Base-by-base conservation (phyloP, 2,329 filamentous ascomycete genomes). In the Orbilia javanica region DNA sequence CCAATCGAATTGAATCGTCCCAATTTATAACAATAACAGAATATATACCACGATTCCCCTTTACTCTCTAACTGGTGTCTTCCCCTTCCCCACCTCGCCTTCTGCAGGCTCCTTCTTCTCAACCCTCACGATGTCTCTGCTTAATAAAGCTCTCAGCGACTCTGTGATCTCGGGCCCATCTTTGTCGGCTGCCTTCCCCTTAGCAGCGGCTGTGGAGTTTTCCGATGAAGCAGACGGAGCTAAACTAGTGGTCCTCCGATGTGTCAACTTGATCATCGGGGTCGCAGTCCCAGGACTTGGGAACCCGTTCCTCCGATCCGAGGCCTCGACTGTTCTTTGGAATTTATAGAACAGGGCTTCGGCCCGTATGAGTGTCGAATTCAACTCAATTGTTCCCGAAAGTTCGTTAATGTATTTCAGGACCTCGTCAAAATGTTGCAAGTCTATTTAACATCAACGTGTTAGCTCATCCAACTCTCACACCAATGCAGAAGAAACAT, bases 321-420 rank as follows among this genome's bases (percentile, higher is more conserved):
- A 91, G 0, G 93, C 92, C 82, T 98, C 93, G 10, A 99, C 92
- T 1, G 93, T 91, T 52, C 94, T 89, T 82, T 96, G 91, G 84
- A 97, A 99, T 62, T 92, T 90, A 79, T 89, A 90, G 86, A 96
- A 99, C 1, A 99, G 89, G 0, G 90, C 89, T 84, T 99, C 96
- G 10, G 96, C 96, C 34, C 94, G 90, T 76, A 97, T 90, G 18
- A 98, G 88, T 0, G 93, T 96, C 0, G 91, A 91, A 65, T 94
- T 89, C 0, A 99, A 88, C 81, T 99, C 96, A 82, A 99, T 98
- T 0, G 92, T 96, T 80, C 92, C 92, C 4, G 93, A 97, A 0
- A 99, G 89, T 83, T 99, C 96, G 83, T 99, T 99, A 82, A 99
- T 93, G 83, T 98, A 99, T 87, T 99, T 99, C 29, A 99, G 86